phyloP scores from a whole-genome alignment of 495 filamentous ascomycete species.

The Mytilinidion resinicola region DNA sequence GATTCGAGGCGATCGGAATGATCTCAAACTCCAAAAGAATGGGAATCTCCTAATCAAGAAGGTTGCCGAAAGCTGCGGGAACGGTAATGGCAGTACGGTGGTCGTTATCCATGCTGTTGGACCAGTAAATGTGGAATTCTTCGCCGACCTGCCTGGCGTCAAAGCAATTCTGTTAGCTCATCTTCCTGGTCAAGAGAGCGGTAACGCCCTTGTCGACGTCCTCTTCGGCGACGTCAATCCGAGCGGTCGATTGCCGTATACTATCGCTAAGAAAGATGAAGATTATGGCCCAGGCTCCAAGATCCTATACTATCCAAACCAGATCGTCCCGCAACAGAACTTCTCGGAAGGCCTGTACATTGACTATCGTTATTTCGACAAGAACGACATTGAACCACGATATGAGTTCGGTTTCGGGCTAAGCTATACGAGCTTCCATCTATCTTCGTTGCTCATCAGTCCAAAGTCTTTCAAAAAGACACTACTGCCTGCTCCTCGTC shows the following conservation, averaged over 20 bases:
- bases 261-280: slow-evolving; percentile 69
- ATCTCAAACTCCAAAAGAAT: slow-evolving; percentile 70
- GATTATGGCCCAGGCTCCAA: slow-evolving; percentile 79
- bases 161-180: slow-evolving; percentile 82
- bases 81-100: slow-evolving; percentile 60
- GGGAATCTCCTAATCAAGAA: slow-evolving; percentile 66
- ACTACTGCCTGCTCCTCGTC: slow-evolving; percentile 52
- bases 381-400: slow-evolving; percentile 55
- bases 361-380: slow-evolving; percentile 91
- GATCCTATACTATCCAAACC: slow-evolving; percentile 69
- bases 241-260: slow-evolving; percentile 83
- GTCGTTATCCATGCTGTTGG: slow-evolving; percentile 91
- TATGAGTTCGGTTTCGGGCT: slow-evolving; percentile 78
- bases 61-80: slow-evolving; percentile 65
- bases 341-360: slow-evolving; percentile 79
- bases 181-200: slow-evolving; percentile 85
- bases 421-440: slow-evolving; percentile 74
- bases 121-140: slow-evolving; percentile 75
- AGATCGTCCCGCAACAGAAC: slow-evolving; percentile 71
- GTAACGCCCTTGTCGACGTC: slow-evolving; percentile 76
- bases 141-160: slow-evolving; percentile 72
- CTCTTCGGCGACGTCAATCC: slow-evolving; percentile 82
- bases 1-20: slow-evolving; percentile 73
- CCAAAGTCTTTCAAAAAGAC: slow-evolving; percentile 20
- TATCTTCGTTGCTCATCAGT: slow-evolving; percentile 51